Base-by-base conservation (phyloP, 768 basidiomycete species). In the Cyclocybe aegerita region DNA sequence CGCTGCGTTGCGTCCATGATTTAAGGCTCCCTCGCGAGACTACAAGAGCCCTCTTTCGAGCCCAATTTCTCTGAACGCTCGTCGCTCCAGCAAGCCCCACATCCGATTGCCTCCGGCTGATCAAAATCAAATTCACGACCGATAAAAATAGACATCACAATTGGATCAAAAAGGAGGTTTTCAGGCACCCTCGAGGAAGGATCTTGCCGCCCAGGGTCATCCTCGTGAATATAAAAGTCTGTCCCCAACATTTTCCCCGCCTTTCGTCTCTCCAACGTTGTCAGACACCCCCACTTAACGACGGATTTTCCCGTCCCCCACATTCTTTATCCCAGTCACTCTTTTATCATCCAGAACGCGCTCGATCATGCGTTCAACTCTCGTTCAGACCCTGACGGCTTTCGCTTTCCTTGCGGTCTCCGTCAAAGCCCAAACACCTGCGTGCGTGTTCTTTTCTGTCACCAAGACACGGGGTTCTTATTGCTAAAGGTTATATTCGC, bases 361-460 rank as follows among this genome's bases (percentile, higher is more conserved):
- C 14, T 48, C 50, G 32, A 53, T 32, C 17, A 65, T 64, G 61
- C 52, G 41, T 34, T 52, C 51, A 23, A 38, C 47, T 32, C 35
- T 54, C 38, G 42, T 58, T 39, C 49, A 57, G 29, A 42, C 44
- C 4, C 46, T 59, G 9, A 36, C 51, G 14, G 50, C 52, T 31
- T 52, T 60, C 17, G 52, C 54, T 16, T 37, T 65, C 46, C 47
- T 68, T 6, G 51, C 55, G 4, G 47, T 52, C 17, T 50, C 55
- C n/a, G 60, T 52, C 5, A 60, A 56, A 5, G 70, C 69, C 7
- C 65, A 69, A 49, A 60, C 57, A 7, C 71, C 71, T 38, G 52
- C 62, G 65, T 64, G 60, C 39, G 61, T 50, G 43, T 39, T 39
- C n/a, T 12, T 4, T 50, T 11, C 17, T 46, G 9, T 23, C 4